Evolutionary conservation across 2,329 filamentous ascomycete species (phyloP).

Genomic region (Uncinocarpus reesii): DNA sequence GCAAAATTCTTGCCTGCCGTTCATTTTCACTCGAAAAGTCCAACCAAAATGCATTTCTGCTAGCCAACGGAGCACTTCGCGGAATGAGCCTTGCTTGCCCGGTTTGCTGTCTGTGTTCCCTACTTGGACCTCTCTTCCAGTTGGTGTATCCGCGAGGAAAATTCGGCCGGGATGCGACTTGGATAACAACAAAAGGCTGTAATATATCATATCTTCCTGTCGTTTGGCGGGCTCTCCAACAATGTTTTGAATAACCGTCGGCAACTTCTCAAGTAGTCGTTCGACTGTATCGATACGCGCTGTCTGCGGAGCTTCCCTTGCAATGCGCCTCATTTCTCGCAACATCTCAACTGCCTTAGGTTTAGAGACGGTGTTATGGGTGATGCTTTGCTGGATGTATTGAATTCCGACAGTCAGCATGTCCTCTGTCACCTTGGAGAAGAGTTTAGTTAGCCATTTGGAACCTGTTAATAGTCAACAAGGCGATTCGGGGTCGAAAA

Average conservation of each 20-base stretch:
- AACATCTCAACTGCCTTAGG: neutral
- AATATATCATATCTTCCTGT: neutral
- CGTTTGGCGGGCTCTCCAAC: neutral
- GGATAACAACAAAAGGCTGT: neutral
- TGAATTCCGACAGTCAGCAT: neutral
- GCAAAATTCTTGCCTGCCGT: too few species aligned
- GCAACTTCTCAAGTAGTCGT: neutral
- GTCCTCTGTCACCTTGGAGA: neutral
- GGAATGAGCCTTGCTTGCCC: neutral
- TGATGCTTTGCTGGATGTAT: neutral
- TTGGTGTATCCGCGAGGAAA: neutral
- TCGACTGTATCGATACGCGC: neutral
- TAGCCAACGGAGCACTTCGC: neutral
- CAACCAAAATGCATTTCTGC: slow-evolving; percentile 1
- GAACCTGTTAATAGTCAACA: neutral
- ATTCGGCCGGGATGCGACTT: neutral
- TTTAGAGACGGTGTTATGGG: neutral
- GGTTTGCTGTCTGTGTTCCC: neutral
- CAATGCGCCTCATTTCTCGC: neutral
- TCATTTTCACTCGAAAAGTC: neutral
- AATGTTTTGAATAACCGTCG: neutral
- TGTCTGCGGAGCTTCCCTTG: neutral
- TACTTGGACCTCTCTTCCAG: neutral
- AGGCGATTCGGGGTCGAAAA: too few species aligned
- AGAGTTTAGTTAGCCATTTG: neutral